phyloP scores from a whole-genome alignment of 2,329 filamentous ascomycete species.

The Fusarium guadeloupense region DNA sequence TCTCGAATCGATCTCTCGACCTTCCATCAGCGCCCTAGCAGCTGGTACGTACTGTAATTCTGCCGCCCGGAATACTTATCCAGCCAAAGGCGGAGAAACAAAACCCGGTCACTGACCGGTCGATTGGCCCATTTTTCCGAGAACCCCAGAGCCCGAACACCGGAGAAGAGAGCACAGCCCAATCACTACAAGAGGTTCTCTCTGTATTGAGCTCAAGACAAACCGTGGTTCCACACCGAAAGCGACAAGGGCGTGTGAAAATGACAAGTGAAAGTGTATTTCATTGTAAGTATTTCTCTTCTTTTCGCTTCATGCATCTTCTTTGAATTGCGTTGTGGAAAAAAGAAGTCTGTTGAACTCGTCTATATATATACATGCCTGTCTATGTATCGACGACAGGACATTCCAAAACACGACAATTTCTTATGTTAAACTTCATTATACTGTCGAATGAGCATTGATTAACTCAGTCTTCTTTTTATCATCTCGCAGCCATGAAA shows the following conservation, averaged over 20 bases:
- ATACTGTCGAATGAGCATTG: conserved; percentile 47
- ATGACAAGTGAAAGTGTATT: conserved; percentile 42
- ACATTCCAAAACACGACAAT: conserved; percentile 6
- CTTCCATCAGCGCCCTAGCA: conserved; percentile 20
- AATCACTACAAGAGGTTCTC: conserved; percentile 27
- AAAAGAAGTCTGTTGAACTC: conserved; percentile 16
- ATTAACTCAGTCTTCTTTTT: conserved; percentile 57
- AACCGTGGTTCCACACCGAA: conserved; percentile 39
- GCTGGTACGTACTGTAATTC: conserved; percentile 18
- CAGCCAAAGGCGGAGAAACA: conserved; percentile 34
- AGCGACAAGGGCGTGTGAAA: conserved; percentile 39
- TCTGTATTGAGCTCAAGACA: conserved; percentile 36
- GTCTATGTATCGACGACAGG: conserved; percentile 4
- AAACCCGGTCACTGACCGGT: neutral
- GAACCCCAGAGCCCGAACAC: too few species aligned
- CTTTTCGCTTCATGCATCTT: conserved; percentile 23
- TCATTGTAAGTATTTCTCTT: conserved; percentile 39
- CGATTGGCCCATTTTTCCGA: conserved; percentile 19
- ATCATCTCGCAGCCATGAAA: conserved; percentile 67
- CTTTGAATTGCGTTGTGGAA: conserved; percentile 15
- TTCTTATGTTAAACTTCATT: conserved; percentile 4
- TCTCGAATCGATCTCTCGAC: conserved; percentile 21
- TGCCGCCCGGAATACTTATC: conserved; percentile 15
- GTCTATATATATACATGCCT: conserved; percentile 22
- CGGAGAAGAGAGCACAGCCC: too few species aligned